Evolutionary conservation across 2,329 filamentous ascomycete genomes (phyloP), one percentile per base, ranked within the genome.

Genomic region (Botrytis fragariae): DNA sequence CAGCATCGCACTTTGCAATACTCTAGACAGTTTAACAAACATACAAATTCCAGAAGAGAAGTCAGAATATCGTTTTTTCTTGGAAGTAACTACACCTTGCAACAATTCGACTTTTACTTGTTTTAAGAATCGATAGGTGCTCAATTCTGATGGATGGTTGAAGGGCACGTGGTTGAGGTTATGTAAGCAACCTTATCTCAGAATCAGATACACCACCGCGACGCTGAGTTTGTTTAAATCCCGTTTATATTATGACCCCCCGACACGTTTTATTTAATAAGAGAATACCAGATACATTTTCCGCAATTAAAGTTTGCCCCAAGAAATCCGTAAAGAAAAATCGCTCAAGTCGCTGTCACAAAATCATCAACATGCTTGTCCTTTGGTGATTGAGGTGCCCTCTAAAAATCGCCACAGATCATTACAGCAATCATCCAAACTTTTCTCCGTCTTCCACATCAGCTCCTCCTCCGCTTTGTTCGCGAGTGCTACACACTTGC

Each of bases 401-500:
- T 77, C 76, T 51, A 79, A 74, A 65, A 75, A 78, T n/a, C 74
- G 72, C 75, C 77, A 76, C 20, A 77, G 62, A 72, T 79, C 77
- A 45, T 68, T 71, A 71, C 78, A 79, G 69, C 73, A 80, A 16
- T 70, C 76, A 29, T 74, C 75, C 45, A 77, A 72, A 74, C 65
- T 75, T 71, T 75, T 79, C 63, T 82, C 77, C 8, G 80, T 78
- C 65, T 78, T 77, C 84, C 84, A 86, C n/a, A 82, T 84, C 10
- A 86, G 79, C 77, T 86, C 84, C 9, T 78, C 76, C 54, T 77
- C 77, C 3, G 84, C 84, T 35, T 83, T 81, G 32, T 79, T 78
- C 25, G 82, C 82, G 68, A 81, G 82, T 1, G 84, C 85, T 1
- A 85, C 83, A 71, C 84, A 85, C 59, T 80, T 80, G 51, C 83